Base-by-base conservation (phyloP, 2,329 filamentous ascomycete genomes). In the Penicillium janthinellum region DNA sequence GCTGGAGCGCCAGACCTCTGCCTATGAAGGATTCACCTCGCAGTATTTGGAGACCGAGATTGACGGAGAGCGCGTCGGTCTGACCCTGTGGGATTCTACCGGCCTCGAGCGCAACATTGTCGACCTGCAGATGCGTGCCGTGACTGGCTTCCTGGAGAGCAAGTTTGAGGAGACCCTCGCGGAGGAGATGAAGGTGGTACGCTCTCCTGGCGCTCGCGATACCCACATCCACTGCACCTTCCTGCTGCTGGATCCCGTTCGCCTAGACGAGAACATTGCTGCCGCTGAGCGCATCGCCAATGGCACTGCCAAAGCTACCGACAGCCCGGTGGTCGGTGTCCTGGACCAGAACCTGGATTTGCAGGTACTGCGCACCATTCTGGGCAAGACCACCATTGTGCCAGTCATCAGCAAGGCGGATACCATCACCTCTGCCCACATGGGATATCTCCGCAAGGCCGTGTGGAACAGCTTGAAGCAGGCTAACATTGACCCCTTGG, bases 161-260 rank as follows among this genome's bases (percentile, higher is more conserved):
- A 98, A 98, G 77, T 99, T 99, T 69, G 94, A 99, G 75, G 95
- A 99, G 72, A 98, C 95, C 0, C 96, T 99, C 74, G 87, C 87
- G 51, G 95, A 99, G 78, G 95, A 99, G 81, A 96, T 96, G 85
- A 98, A 97, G 81, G 93, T 99, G 49, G 84, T 97, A 63, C 90
- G 95, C 70, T 92, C 93, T 55, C 94, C 95, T 28, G 94, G 93
- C 57, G 90, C 91, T 65, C 91, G 92, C 74, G 95, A 99, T 80
- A 97, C 94, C 53, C 95, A 99, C 76, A 96, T 99, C 66, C 95
- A 99, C 75, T 96, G 92, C 67, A 92, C 92, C 56, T 96, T 99
- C 78, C 83, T 98, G 57, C 82, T 99, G 57, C 86, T 99, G 56
- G 95, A 99, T 74, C 95, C 95, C 1, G 82, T 87, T 54, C 89